A percentile compares a stretch with the other conserved stretches of the same genome.
Evolutionary conservation across 2,329 filamentous ascomycete genomes (phyloP).

Genomic region (Epichloe baconii): DNA sequence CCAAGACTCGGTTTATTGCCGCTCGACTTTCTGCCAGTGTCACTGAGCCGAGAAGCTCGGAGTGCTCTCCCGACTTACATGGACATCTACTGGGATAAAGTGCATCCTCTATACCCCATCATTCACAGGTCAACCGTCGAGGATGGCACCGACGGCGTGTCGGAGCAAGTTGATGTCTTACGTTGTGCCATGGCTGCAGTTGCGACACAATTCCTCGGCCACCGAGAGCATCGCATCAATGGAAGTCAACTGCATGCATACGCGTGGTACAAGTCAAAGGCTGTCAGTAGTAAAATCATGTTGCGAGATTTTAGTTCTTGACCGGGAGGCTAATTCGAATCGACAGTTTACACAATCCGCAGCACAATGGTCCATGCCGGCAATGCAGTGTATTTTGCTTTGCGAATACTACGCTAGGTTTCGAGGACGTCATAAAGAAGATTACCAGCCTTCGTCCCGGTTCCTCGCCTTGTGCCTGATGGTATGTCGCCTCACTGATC

Average conservation of each 20-base stretch:
- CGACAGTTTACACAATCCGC: conserved; percentile 24
- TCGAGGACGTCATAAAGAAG: conserved; percentile 34
- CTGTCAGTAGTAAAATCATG: conserved; percentile 26
- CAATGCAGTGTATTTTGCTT: conserved; percentile 40
- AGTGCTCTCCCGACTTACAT: conserved; percentile 36
- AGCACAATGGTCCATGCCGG: conserved; percentile 29
- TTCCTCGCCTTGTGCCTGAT: conserved; percentile 40
- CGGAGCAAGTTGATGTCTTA: conserved; percentile 29
- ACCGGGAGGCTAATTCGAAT: conserved; percentile 7
- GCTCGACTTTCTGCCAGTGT: conserved; percentile 15
- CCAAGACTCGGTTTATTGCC: conserved; percentile 22
- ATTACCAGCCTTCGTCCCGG: conserved; percentile 32
- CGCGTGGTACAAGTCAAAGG: conserved; percentile 35
- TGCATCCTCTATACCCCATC: conserved; percentile 35
- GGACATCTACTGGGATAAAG: conserved; percentile 39
- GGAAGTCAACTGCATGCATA: conserved; percentile 38
- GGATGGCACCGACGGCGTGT: conserved; percentile 14
- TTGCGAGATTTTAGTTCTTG: neutral
- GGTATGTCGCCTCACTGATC: conserved; percentile 26
- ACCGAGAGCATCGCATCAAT: conserved; percentile 35
- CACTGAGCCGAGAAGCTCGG: conserved; percentile 26
- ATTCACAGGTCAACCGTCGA: conserved; percentile 35
- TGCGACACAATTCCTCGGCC: conserved; percentile 36
- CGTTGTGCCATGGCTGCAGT: conserved; percentile 44
- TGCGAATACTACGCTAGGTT: conserved; percentile 44